Base-by-base conservation (phyloP, 352 stramenopile species). In the Aphanomyces cochlioides region DNA sequence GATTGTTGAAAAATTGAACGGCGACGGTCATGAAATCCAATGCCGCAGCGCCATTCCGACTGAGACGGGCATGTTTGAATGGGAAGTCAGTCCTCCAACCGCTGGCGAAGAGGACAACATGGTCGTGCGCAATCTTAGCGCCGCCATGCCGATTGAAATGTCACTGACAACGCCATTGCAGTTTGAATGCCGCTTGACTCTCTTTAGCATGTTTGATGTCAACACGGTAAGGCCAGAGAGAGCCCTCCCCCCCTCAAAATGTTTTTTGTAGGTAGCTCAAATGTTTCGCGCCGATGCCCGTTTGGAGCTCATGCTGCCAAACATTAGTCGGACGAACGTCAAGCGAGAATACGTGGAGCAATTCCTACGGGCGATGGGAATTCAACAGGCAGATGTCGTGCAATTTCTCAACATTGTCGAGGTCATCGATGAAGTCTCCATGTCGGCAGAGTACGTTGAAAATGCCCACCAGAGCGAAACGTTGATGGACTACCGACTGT, bases 311-410 rank as follows among this genome's bases (percentile, higher is more conserved):
- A 58, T 28, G 43, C 69, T 85, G 69, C 73, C 72, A 8, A 76
- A 45, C 1, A 75, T 85, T 47, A 81, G 77, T 7, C 77, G 70
- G 1, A 41, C 19, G 6, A 40, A 69, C 34, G 56, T 73, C 43
- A 56, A 67, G 12, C 34, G 72, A 6, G 63, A 66, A 28, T 50
- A 56, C 5, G 69, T 69, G 15, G 58, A 64, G 21, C 63, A 69
- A 41, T 64, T 68, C 28, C 63, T 63, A 5, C 45, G 61, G 41
- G 72, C 56, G 40, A 43, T 75, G 34, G 70, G 70, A 7, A 69
- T 77, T 19, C 50, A 58, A 48, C 61, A 69, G 5, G 15, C 40
- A 8, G 48, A 68, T 3, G 60, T 66, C 47, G 72, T 74, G 37
- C 50, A 75, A 5, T 63, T 67, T 13, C 71, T 77, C 45, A 73